These are phyloP conservation scores for Phlebopus sp. DNA, from an alignment of 1,284 basidiomycete genomes.

Conservation along the genomic window DNA sequence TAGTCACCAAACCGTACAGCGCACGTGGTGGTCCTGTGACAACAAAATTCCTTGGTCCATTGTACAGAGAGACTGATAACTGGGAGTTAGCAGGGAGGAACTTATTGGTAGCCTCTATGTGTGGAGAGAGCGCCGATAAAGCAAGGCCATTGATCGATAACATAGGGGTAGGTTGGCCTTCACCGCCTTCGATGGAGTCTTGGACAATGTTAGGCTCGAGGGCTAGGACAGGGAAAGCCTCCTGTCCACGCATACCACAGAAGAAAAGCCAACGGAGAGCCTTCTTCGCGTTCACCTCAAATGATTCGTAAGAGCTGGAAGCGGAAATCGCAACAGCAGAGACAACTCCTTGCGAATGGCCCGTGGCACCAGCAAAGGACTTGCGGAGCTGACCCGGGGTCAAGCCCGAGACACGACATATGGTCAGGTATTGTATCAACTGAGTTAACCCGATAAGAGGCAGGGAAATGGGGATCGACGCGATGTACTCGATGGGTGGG, in stretches of 20 bases:
- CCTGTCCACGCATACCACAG: slow-evolving; percentile 90
- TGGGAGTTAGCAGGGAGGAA: slow-evolving; percentile 80
- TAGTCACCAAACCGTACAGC: slow-evolving; percentile 92
- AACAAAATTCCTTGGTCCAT: slow-evolving; percentile 89
- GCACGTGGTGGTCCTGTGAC: slow-evolving; percentile 91
- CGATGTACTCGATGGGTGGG: slow-evolving; percentile 86
- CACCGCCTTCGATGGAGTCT: slow-evolving; percentile 88
- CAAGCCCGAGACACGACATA: slow-evolving; percentile 72
- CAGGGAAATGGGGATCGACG: slow-evolving; percentile 92
- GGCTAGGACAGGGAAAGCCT: slow-evolving; percentile 91
- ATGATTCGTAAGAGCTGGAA: slow-evolving; percentile 73
- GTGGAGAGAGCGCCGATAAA: slow-evolving; percentile 75
- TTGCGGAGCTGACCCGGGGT: slow-evolving; percentile 79
- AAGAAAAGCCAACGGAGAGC: slow-evolving; percentile 92
- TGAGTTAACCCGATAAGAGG: slow-evolving; percentile 96
- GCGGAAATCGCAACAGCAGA: slow-evolving; percentile 88
- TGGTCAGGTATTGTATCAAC: slow-evolving; percentile 87
- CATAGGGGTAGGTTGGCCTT: slow-evolving; percentile 94
- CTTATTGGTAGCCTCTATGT: slow-evolving; percentile 87
- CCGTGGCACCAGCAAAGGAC: slow-evolving; percentile 84
- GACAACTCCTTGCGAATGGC: slow-evolving; percentile 96
- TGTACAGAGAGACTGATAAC: slow-evolving; percentile 86
- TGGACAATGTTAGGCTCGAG: slow-evolving; percentile 87
- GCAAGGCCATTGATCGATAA: slow-evolving; percentile 84
- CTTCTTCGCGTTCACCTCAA: slow-evolving; percentile 76